Evolutionary conservation across 2,329 filamentous ascomycete genomes (phyloP), one percentile per base, ranked within the genome.

Genomic region (Sordariomycetes sp.): DNA sequence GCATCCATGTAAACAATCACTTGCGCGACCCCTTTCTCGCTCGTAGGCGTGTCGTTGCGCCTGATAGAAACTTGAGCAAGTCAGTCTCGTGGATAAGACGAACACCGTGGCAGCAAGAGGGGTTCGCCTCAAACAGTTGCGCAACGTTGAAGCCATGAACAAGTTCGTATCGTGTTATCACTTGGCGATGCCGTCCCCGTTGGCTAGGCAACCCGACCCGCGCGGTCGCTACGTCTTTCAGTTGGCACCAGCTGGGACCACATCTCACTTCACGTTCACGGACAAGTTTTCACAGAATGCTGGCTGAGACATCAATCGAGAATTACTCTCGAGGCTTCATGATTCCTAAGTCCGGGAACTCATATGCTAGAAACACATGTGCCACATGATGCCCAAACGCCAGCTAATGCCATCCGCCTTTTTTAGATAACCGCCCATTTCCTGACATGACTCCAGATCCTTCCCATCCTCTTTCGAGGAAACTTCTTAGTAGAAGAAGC

Each of bases 401-500:
- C 54, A 50, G 32, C 10, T 24, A 56, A 52, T 36, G 48, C 45
- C 48, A 42, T 52, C 55, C 28, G 13, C 55, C 55, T 39, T 52
- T 60, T 60, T 59, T 62, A 32, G 28, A 32, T 32, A 32, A 32
- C 28, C 28, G 28, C 28, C 28, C 28, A 32, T 4, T 3, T 8
- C 28, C 28, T 8, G 28, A 32, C 28, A 32, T 32, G 3, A 32
- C 28, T 32, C 58, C 59, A 57, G 52, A 45, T 55, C 57, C 59
- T 58, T 60, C 58, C 60, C n/a, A n/a, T 57, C 28, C 50, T 54
- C 28, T 48, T 54, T 54, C 54, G 50, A 57, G 48, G n/a, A 54
- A 50, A 42, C 56, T 55, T 62, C 68, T 70, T 94, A 96, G 84
- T 96, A 97, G 84, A 96, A 96, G 87, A 97, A 99, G 70, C 94